A percentile compares a stretch with the other conserved stretches of the same genome.
Conservation (phyloP, 208 protist genomes). For the Entamoeba histolytica region DNA sequence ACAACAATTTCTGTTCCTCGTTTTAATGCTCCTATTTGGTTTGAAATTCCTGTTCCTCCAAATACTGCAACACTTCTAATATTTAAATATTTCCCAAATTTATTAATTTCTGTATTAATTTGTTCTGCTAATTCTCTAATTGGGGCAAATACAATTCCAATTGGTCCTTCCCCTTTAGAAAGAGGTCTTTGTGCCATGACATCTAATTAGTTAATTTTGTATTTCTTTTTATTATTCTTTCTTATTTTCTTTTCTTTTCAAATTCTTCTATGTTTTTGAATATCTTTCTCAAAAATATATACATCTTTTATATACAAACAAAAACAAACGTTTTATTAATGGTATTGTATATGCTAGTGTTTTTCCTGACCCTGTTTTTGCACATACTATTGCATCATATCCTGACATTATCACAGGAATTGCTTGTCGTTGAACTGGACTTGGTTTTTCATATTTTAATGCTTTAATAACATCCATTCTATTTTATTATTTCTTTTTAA, state of each 20-base stretch:
- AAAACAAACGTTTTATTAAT: not conserved
- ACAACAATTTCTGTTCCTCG: slow-evolving; percentile 45
- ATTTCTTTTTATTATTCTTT: too few species aligned
- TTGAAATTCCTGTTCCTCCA: slow-evolving; percentile 46
- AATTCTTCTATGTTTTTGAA: too few species aligned
- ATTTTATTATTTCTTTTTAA: too few species aligned
- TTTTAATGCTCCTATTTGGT: slow-evolving; percentile 38
- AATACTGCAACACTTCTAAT: slow-evolving; percentile 50
- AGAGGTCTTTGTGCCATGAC: not conserved
- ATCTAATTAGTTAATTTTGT: too few species aligned
- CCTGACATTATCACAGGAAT: slow-evolving; percentile 5
- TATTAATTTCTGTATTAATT: slow-evolving; percentile 71
- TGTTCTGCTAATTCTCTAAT: slow-evolving; percentile 89
- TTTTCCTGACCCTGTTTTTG: slow-evolving; percentile 23
- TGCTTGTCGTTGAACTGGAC: slow-evolving; percentile 21
- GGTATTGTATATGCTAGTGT: slow-evolving; percentile 9
- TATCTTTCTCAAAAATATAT: too few species aligned
- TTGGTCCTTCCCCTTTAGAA: not conserved
- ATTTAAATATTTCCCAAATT: slow-evolving; percentile 56
- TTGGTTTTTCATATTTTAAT: slow-evolving; percentile 6
- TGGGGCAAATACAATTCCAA: slow-evolving; percentile 67
- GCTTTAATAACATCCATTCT: not conserved
- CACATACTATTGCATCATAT: slow-evolving; percentile 11
- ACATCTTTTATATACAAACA: too few species aligned
- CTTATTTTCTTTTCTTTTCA: too few species aligned